Base-by-base conservation (phyloP, 306 rosid genomes). In the Dryas drummondii region DNA sequence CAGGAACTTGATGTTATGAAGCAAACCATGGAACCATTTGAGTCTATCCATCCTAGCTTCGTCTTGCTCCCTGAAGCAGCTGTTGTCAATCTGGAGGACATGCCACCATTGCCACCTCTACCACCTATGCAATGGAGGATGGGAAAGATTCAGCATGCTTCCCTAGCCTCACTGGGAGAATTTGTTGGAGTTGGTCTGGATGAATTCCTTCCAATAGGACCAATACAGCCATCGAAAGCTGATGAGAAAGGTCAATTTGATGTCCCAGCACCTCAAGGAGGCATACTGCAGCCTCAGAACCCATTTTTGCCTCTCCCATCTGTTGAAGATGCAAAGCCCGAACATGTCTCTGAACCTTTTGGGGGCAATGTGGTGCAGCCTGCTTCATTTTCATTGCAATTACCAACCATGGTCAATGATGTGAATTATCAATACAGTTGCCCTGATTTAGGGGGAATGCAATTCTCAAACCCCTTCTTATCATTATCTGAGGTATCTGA, bases 111-210 rank as follows among this genome's bases (percentile, higher is more conserved):
- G 91, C 99, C 99, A 27, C 99, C 99, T 71, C 83, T 96, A 60
- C 99, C 98, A 53, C 99, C 99, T 67, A 80, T 89, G 96, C 98
- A 96, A 51, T 96, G 99, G 99, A 94, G 96, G 88, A 79, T 83
- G 66, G 89, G 91, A 59, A 92, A 79, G 79, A 71, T 78, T 81
- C 98, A 88, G 76, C 77, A 61, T 76, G 16, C 84, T 67, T 85
- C 78, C 50, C 70, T 78, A 27, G 73, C 76, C 69, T 77, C 84
- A 61, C 65, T 48, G 52, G 72, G 76, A 72, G 85, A 88, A 72
- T 79, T 48, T 51, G 66, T 57, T 40, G 87, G 80, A 66, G 77
- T 17, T 61, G 55, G 56, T 72, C 87, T 70, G 59, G 71, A 79
- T 52, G 76, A 77, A 10, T 72, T 80, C 51, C 86, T 71, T 32